Evolutionary conservation across 441 rosid genomes (phyloP), one percentile per base, ranked within the genome.

Genomic region (Metrosideros polymorpha): DNA sequence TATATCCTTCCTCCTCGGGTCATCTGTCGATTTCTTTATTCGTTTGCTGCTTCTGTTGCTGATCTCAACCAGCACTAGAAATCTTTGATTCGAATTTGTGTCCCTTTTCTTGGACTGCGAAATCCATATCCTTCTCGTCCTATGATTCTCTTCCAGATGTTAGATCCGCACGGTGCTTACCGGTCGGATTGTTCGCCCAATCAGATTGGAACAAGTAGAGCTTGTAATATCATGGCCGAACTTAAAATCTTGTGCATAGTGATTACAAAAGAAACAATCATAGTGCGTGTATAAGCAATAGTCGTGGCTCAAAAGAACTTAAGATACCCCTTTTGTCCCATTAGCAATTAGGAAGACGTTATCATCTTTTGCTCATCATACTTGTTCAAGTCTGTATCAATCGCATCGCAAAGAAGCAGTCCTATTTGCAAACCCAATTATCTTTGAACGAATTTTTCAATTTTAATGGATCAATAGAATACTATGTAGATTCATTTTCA

Each of bases 141-240:
- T 30, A 83, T 83, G 42, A n/a, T 83, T 52, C 88, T 88, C 29
- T 24, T 51, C 82, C 93, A 91, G 82, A 93, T 92, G 92, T 91
- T 87, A 24, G 82, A 75, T 45, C 84, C 91, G 86, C 91, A 85
- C 79, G 79, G 79, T 71, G 42, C 47, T 51, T 35, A 87, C 14
- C 83, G 22, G 22, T 71, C 79, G 43, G 32, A n/a, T 32, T 51
- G 52, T 82, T 12, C 19, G 15, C 6, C 92, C 90, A 89, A 89
- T 91, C 6, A 61, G 9, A 55, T 15, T 9, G 25, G 9, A 66
- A 57, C 93, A 87, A 54, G 84, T 91, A 90, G 12, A n/a, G 43
- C 14, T n/a, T 43, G 77, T 79, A 85, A 77, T 75, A 45, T 14
- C 77, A 25, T 83, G 51, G 61, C 56, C 71, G 52, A 71, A 39